Conservation (phyloP, 352 stramenopile species). For the Globisporangium rhizosaccharum region DNA sequence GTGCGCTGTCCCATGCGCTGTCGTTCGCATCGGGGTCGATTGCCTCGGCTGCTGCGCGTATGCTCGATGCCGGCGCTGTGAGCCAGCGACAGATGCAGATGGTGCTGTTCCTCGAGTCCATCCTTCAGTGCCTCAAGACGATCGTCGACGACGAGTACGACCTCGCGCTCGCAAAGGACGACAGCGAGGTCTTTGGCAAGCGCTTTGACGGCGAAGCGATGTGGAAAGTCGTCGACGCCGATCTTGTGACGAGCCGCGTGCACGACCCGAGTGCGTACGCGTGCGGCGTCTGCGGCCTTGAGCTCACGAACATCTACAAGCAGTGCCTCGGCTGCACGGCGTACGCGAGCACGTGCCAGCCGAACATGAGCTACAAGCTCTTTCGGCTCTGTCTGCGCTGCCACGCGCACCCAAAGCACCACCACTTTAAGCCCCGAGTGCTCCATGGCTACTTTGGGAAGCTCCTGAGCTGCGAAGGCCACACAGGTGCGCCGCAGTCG, state of each 20-base stretch:
- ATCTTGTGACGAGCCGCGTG: constrained; percentile 19
- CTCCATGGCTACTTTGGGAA: constrained; percentile 63
- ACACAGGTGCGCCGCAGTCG: constrained; percentile 70
- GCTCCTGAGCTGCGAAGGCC: constrained; percentile 64
- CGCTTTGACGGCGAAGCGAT: constrained; percentile 70
- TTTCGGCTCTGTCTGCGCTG: constrained; percentile 74
- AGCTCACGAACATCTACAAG: constrained; percentile 86
- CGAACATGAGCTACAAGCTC: constrained; percentile 59
- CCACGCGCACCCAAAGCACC: constrained; percentile 60
- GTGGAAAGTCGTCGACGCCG: constrained; percentile 64
- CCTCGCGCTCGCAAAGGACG: constrained; percentile 50
- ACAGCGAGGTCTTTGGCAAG: constrained; percentile 69
- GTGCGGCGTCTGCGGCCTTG: constrained; percentile 60
- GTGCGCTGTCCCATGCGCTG: constrained; percentile 32
- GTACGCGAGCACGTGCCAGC: constrained; percentile 45
- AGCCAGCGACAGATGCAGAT: constrained; percentile 72
- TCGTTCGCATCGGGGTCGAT: constrained; percentile 29
- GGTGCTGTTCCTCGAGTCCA: constrained; percentile 76
- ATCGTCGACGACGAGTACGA: constrained; percentile 77
- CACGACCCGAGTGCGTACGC: constrained; percentile 39
- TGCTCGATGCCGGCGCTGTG: constrained; percentile 45
- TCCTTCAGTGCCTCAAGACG: constrained; percentile 66
- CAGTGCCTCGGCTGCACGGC: constrained; percentile 76
- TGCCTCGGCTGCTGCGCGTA: constrained; percentile 16
- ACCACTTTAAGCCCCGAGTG: constrained; percentile 63